Evolutionary conservation across 148 eudicot species (phyloP).

Genomic region (Silene uniflora): DNA sequence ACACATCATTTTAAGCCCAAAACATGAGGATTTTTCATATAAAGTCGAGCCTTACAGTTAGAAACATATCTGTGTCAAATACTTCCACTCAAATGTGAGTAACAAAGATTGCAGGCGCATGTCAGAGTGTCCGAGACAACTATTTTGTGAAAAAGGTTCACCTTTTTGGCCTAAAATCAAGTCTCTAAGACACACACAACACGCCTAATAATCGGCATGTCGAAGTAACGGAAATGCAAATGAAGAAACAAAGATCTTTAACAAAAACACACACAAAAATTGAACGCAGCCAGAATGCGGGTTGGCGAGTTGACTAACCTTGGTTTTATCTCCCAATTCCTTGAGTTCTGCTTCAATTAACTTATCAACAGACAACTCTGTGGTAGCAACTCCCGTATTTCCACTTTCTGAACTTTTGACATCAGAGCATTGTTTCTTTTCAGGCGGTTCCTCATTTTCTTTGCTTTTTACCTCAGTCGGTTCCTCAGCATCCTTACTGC

Average conservation of each 20-base stretch:
- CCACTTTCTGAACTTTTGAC: slow-evolving; percentile 26
- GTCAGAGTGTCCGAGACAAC: neutral
- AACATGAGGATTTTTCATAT: neutral
- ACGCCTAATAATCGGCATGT: neutral
- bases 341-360: slow-evolving; percentile 85
- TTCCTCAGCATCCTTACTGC: slow-evolving; percentile 25
- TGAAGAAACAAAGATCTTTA: neutral
- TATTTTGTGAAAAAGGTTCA: neutral
- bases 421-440: slow-evolving; percentile 56
- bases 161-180: neutral
- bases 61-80: neutral
- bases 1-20: neutral
- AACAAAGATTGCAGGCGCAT: neutral
- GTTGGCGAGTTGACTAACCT: slow-evolving; percentile 47
- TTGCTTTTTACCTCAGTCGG: slow-evolving; percentile 17
- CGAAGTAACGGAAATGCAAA: neutral
- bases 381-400: slow-evolving; percentile 23
- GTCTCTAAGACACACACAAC: neutral
- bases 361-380: slow-evolving; percentile 67
- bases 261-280: too few species aligned
- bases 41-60: neutral
- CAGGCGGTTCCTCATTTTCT: slow-evolving; percentile 46
- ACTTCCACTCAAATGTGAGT: neutral
- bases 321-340: slow-evolving; percentile 75
- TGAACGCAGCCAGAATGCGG: neutral